Evolutionary conservation across 306 rosid genomes (phyloP).

Genomic region (Alnus glutinosa): DNA sequence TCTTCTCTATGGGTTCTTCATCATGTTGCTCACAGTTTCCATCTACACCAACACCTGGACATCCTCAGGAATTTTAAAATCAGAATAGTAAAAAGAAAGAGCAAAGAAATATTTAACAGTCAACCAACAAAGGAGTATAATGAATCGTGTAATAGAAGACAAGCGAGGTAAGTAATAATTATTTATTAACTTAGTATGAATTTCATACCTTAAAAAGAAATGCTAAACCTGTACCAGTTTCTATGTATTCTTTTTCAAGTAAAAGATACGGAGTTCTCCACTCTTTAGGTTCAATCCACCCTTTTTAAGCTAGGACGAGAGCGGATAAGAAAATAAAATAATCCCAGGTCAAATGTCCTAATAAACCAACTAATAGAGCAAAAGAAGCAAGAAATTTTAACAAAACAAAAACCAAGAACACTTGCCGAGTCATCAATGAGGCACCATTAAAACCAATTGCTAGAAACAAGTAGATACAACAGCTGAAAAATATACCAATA

Average conservation of each 20-base stretch:
- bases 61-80: slow-evolving; percentile 24
- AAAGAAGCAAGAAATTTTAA: neutral
- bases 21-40: slow-evolving; percentile 28
- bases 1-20: slow-evolving; percentile 38
- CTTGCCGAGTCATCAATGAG: neutral
- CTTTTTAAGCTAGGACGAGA: neutral
- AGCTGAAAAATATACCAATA: neutral
- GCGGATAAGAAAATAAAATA: neutral
- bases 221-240: neutral
- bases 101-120: neutral
- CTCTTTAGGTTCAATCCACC: slow-evolving; percentile 1
- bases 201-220: neutral
- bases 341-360: neutral
- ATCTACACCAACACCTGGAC: slow-evolving; percentile 38
- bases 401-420: neutral
- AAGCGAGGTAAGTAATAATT: neutral
- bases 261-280: neutral
- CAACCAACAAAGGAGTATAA: neutral
- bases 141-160: neutral
- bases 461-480: neutral
- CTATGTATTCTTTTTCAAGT: neutral
- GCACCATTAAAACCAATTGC: neutral
- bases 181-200: neutral
- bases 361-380: neutral
- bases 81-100: neutral